These are phyloP conservation scores for Fusarium sp. DNA, from an alignment of 2,329 filamentous ascomycete genomes.

Conservation along the genomic window DNA sequence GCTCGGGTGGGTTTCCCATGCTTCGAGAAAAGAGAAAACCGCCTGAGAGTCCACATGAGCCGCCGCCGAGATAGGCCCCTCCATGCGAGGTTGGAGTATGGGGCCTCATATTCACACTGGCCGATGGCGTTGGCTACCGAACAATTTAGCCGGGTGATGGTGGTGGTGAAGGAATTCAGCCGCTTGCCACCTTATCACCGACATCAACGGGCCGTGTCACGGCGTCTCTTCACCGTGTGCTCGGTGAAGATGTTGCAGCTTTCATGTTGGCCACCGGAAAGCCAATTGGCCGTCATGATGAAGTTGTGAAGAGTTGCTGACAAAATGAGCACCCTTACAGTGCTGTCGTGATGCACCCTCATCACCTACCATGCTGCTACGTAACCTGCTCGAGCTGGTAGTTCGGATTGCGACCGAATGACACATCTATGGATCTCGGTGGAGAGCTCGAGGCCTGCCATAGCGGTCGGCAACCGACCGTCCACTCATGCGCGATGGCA, in stretches of 20 bases:
- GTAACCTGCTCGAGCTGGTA: background rate
- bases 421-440: background rate
- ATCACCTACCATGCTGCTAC: background rate
- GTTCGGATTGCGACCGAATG: slow-evolving; percentile 13
- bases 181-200: too few species aligned
- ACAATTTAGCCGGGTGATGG: slow-evolving; percentile 33
- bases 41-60: slow-evolving; percentile 4
- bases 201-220: background rate
- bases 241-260: background rate
- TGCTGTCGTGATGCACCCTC: slow-evolving; percentile 1
- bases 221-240: background rate
- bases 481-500: background rate
- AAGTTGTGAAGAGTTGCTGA: background rate
- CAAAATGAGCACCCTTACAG: slow-evolving; percentile 13
- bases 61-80: background rate
- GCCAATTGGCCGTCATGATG: slow-evolving; percentile 9
- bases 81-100: slow-evolving; percentile 3
- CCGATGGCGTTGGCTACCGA: slow-evolving; percentile 20
- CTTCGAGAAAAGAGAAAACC: slow-evolving; percentile 6
- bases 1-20: background rate
- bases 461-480: background rate
- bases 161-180: background rate
- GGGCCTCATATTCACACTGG: background rate
- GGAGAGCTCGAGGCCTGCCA: background rate
- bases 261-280: background rate